A percentile compares a stretch with the other conserved stretches of the same genome.
phyloP scores from a whole-genome alignment of 2,329 filamentous ascomycete genomes.

The Atkinsonella texensis region DNA sequence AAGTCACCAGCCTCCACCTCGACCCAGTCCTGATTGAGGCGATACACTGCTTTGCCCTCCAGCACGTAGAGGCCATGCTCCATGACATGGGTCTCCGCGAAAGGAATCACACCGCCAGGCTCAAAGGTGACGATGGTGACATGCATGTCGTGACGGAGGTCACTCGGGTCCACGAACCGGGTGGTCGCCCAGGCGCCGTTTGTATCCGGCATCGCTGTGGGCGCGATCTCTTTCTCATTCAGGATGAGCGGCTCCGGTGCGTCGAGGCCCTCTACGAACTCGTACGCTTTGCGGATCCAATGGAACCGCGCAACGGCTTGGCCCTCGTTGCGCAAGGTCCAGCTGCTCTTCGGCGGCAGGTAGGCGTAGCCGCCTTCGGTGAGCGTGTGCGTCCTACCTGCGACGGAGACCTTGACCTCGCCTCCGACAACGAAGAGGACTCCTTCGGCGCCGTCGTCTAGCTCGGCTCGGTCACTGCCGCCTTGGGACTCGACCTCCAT shows the following conservation, averaged over 20 bases:
- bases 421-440: constrained; percentile 6
- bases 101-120: constrained; percentile 6
- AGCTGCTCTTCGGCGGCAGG: background rate
- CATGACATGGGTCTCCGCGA: constrained; percentile 7
- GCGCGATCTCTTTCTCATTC: constrained; percentile 2
- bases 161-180: constrained; percentile 5
- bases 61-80: constrained; percentile 7
- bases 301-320: constrained; percentile 1
- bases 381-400: background rate
- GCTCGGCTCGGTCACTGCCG: constrained; percentile 4
- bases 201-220: constrained; percentile 1
- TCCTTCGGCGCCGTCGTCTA: background rate
- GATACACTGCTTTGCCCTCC: constrained; percentile 6
- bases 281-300: constrained; percentile 7
- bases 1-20: constrained; percentile 7
- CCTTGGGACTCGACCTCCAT: constrained; percentile 4
- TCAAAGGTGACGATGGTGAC: constrained; percentile 5
- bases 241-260: background rate
- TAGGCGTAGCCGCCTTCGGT: constrained; percentile 5
- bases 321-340: constrained; percentile 1
- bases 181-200: constrained; percentile 6
- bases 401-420: background rate
- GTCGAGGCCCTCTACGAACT: background rate
- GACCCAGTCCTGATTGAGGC: constrained; percentile 6
- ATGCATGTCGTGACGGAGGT: constrained; percentile 7